Base-by-base conservation (phyloP, 768 basidiomycete species). In the Amanita subjunquillea region DNA sequence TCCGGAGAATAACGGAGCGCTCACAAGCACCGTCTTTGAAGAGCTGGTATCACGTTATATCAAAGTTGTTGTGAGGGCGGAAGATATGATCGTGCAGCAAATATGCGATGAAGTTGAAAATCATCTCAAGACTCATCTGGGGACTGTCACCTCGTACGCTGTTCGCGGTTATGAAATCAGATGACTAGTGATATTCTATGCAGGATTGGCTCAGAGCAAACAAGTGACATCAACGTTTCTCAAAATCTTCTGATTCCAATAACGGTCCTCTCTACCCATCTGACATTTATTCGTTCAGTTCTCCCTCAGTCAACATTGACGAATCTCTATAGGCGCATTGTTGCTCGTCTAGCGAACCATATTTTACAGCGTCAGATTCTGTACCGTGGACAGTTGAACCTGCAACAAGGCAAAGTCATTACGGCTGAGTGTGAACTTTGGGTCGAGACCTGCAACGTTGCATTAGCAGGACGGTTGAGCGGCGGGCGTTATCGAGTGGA, bases 41-140 rank as follows among this genome's bases (percentile, higher is more conserved):
- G 79, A 81, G 56, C 71, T 92, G 49, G 69, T 87, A n/a, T 63
- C 70, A 1, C 75, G 77, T 57, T 97, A 90, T 59, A 68, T 68
- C 20, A 72, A 69, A 9, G 67, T 91, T 23, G 72, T 74, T 2
- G 69, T 66, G 7, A 78, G 92, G n/a, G 82, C 90, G 3, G 91
- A 96, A 62, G 87, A 89, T 48, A 87, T 97, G 80, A 77, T 93
- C 34, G 79, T 91, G 13, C 83, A 86, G 57, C 87, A 90, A 59
- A 74, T 93, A 13, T 86, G 80, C 48, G 76, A 77, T 3, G 96
- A 99, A 65, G 82, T 95, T 44, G 87, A 94, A 65, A 68, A 68
- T 9, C 78, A 79, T 23, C 69, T 96, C 38, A 89, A 83, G 62
- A 65, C 75, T 2, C 91, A 97, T 67, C 78, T 92, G 54, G 69